A percentile compares a stretch with the other conserved stretches of the same genome.
phyloP scores from a whole-genome alignment of 805 yeast species.

The Barnettozyma wickerhamii region DNA sequence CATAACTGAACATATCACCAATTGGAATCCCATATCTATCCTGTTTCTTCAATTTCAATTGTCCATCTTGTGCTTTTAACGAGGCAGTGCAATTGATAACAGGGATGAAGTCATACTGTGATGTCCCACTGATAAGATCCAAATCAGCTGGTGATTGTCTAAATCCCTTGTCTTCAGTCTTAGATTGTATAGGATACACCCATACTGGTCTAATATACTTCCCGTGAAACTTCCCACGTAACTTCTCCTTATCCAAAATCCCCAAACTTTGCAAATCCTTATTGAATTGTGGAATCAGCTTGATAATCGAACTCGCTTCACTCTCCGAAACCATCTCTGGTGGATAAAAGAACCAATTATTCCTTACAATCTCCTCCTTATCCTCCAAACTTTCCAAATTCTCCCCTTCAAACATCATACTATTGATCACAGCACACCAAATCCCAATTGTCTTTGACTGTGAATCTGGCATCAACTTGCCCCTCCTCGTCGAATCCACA shows the following conservation, averaged over 20 bases:
- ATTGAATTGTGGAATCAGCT: constrained; percentile 45
- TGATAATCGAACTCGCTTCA: constrained; percentile 50
- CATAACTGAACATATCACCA: constrained; percentile 48
- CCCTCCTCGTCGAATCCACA: constrained; percentile 83
- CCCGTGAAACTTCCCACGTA: constrained; percentile 30
- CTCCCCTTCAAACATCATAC: constrained; percentile 38
- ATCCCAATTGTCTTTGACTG: constrained; percentile 83
- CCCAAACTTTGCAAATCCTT: constrained; percentile 37
- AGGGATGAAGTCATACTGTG: constrained; percentile 31
- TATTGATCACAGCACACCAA: constrained; percentile 82
- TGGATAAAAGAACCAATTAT: constrained; percentile 44
- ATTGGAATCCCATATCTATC: background rate
- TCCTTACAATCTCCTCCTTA: background rate
- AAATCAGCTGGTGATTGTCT: constrained; percentile 33
- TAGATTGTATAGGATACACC: constrained; percentile 45
- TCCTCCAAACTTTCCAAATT: constrained; percentile 1
- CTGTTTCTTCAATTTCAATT: constrained; percentile 29
- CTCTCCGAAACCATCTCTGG: constrained; percentile 48
- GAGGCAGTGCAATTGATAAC: constrained; percentile 60
- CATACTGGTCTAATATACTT: constrained; percentile 64
- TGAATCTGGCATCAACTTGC: constrained; percentile 84
- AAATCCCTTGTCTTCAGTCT: background rate
- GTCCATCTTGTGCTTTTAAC: constrained; percentile 55
- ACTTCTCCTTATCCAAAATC: constrained; percentile 31
- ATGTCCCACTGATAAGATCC: constrained; percentile 25